Conservation (phyloP, 1,139 yeast species). For the Scheffersomyces titani region DNA sequence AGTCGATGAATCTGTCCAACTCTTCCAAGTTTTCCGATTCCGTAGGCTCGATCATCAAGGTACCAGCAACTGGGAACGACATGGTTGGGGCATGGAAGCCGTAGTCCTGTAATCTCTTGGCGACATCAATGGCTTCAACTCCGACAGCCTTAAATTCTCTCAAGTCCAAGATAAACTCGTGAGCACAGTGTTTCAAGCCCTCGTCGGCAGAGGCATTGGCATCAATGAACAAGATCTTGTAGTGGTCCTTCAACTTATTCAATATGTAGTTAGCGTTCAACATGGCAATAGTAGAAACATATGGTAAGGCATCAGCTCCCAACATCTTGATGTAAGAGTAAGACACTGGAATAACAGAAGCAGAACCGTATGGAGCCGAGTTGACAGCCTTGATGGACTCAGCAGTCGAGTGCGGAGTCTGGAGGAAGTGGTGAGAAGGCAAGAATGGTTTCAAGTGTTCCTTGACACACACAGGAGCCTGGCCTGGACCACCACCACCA, state of each 20-base stretch:
- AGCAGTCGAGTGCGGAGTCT: slow-evolving; percentile 55
- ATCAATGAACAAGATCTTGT: slow-evolving; percentile 74
- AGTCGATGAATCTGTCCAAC: slow-evolving; percentile 85
- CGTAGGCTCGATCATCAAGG: slow-evolving; percentile 97
- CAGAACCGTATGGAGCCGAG: slow-evolving; percentile 96
- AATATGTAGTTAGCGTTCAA: slow-evolving; percentile 96
- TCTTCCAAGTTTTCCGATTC: slow-evolving; percentile 90
- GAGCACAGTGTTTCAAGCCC: slow-evolving; percentile 82
- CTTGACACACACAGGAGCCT: slow-evolving; percentile 96
- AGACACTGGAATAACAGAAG: slow-evolving; percentile 88
- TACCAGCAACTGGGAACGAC: slow-evolving; percentile 98
- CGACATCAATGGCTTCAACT: slow-evolving; percentile 92
- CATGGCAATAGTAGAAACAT: slow-evolving; percentile 85
- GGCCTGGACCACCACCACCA: slow-evolving; percentile 99
- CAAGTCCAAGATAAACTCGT: slow-evolving; percentile 90
- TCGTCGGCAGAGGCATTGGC: slow-evolving; percentile 42
- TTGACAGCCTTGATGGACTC: slow-evolving; percentile 76
- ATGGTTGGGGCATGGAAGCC: slow-evolving; percentile 99
- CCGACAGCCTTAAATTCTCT: slow-evolving; percentile 82
- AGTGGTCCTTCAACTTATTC: slow-evolving; percentile 67
- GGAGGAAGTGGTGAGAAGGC: slow-evolving; percentile 72
- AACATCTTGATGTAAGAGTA: slow-evolving; percentile 93
- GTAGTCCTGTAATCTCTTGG: slow-evolving; percentile 94
- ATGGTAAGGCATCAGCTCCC: slow-evolving; percentile 84
- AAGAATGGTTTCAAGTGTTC: slow-evolving; percentile 78